Evolutionary conservation across 805 yeast species (phyloP), one percentile per base, ranked within the genome.

Genomic region (Candida krabiensis): DNA sequence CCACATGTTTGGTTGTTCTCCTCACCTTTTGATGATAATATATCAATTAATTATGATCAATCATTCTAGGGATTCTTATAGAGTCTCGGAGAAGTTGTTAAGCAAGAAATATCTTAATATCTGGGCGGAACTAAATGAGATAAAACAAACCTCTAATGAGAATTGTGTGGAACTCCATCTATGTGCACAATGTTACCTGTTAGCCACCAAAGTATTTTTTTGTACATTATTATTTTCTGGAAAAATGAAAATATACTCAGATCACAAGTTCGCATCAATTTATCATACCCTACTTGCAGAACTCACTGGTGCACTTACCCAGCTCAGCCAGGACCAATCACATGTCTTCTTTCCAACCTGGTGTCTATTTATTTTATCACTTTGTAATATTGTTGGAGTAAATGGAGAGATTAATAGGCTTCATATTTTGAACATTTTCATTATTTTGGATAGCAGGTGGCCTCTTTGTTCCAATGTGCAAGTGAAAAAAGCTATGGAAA

Each of bases 1-100:
- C 30, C 56, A 55, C 24, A 50, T 60, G 55, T 49, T 56, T 37
- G 65, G 66, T 3, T 59, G 64, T 40, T 57, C 65, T 0, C 64
- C 65, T 2, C 37, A 49, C 21, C 37, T 61, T 15, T 26, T 59
- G 2, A 28, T 46, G 24, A 26, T 48, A 8, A 52, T 59, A 9
- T 49, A 53, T 35, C 31, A 51, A 16, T 42, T 55, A 2, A 46
- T 53, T 5, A 37, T 43, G 19, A 41, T 53, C 9, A 49, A 47
- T 24, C 43, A 50, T 19, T 9, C 19, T 4, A 27, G 39, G 13
- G 47, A 49, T 8, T 18, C n/a, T 6, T 19, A 26, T 3, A 9
- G 23, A 5, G 28, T 47, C 19, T 31, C 28, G 4, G 35, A 35
- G 7, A 30, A 40, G 12, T 15, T 30, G n/a, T 37, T 46, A 7